Evolutionary conservation across 768 basidiomycete genomes (phyloP), one percentile per base, ranked within the genome.

Genomic region (Hirschioporus abietinus): DNA sequence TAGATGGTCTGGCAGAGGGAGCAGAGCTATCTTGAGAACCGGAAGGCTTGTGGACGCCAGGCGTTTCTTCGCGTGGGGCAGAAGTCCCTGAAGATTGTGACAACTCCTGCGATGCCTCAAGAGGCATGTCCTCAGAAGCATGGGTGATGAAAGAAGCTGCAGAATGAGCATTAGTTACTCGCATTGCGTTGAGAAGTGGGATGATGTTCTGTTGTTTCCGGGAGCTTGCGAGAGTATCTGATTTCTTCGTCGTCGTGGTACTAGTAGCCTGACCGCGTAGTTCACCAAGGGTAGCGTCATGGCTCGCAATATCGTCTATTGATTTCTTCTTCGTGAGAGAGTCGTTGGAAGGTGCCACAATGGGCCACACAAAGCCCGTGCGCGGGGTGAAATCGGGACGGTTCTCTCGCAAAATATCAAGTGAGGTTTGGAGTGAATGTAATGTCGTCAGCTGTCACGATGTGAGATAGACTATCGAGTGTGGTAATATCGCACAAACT

Each of bases 351-450:
- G 81, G 67, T 69, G 89, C 89, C 64, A 83, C 79, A 69, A 95
- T 88, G 60, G 93, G 92, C 93, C 93, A 96, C 1, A 88, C 83
- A 72, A 93, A 92, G 7, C 91, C 92, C 27, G 88, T 88, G 60
- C 91, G 84, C 62, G 93, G 93, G 12, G 91, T 92, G 76, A 91
- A 94, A 67, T 89, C 88, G 17, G 94, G 94, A 68, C 90, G 82
- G 72, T 91, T 84, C 67, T 82, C 82, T 65, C 90, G 88, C 70
- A 96, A 79, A 64, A 84, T 83, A 70, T 91, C 86, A 65, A 96
- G 81, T 6, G 93, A 93, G 3, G 86, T 84, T 80, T 92, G 90
- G 23, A 96, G 77, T 12, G 87, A 84, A 71, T 85, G 84, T 36
- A 92, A 74, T 36, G 90, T 85, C 25, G 90, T 88, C 63, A 92